Base-by-base conservation (phyloP, 1,284 basidiomycete genomes). In the Fomes fomentarius region DNA sequence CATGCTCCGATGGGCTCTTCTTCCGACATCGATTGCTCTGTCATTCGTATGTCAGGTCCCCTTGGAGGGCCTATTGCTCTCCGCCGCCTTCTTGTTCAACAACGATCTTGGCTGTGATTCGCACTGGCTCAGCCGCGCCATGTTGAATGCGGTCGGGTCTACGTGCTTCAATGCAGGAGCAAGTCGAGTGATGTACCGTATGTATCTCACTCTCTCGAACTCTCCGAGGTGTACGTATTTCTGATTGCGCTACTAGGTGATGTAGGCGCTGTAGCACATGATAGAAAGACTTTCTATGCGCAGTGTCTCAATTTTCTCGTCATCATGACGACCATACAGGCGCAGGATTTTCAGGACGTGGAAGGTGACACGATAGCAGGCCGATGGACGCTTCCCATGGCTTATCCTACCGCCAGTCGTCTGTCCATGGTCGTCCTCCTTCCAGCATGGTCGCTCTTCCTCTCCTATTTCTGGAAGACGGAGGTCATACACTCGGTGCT, bases 301-400 rank as follows among this genome's bases (percentile, higher is more conserved):
- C 61, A 71, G 21, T 21, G 49, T 10, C 54, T 68, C 21, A 69
- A 64, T 48, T 54, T 63, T 0, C 47, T 57, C 6, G 62, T 74
- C 15, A 64, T 72, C 40, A 35, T 66, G 12, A 75, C 73, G 14
- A 76, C 76, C 1, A 66, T 74, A 14, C 74, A 77, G 22, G 66
- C 72, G 21, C 76, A 77, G 40, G 74, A 76, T 55, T 77, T 77
- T 61, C 68, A 71, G 47, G 75, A 76, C 50, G 63, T 66, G 31
- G 66, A 72, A 1, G 75, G 75, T 11, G 75, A 77, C 46, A 52
- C 58, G 2, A 28, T 65, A 19, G 65, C 69, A 5, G 72, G 72
- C 6, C 66, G 75, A 3, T 64, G 56, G 22, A 76, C 75, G 3
- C 50, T 77, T 0, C 75, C 75, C 14, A 70, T 76, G 43, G 60